Evolutionary conservation across 176 grass and related monocot genomes (phyloP), one percentile per base, ranked within the genome.

Genomic region (Zea luxurians): DNA sequence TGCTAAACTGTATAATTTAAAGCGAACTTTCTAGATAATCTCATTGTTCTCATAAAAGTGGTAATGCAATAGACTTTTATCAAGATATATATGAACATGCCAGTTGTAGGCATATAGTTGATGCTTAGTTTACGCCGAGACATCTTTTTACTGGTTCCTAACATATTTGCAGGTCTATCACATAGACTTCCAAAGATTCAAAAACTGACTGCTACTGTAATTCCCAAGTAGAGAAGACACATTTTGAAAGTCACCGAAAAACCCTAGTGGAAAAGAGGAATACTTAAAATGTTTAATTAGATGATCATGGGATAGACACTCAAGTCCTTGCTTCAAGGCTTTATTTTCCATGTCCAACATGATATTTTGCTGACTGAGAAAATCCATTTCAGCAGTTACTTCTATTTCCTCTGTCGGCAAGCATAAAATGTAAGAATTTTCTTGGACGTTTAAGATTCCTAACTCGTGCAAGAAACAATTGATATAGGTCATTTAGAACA

Each of bases 341-440:
- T 89, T 92, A 61, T 96, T 96, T 58, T 96, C 93, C 82, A 96
- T 67, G 82, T 88, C 88, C 52, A 92, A 49, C 69, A 96, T 90
- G 58, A 92, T 88, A 83, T 97, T 97, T 80, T 92, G 85, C 52
- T 90, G 87, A 55, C 80, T 78, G 17, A 97, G 80, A 82, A 97
- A 97, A 47, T 92, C 85, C 76, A 97, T 87, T 72, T 97, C 90
- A 45, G 93, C 93, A 49, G 87, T 86, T 42, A 88, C 85, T 83
- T 86, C 84, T 44, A 84, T 50, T 35, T 90, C 80, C 75, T 92
- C 85, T 64, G 73, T 66, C 90, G 88, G 68, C 62, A 75, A 78
- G 63, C n/a, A 67, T 66, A 65, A 64, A 16, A 55, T 43, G 1
- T 21, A 8, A 73, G 58, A 37, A 71, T 18, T 71, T 40, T 4